Percentiles rank a stretch among this genome's conserved stretches.
Evolutionary conservation across 306 rosid genomes (phyloP).

Genomic region (Datisca glomerata): DNA sequence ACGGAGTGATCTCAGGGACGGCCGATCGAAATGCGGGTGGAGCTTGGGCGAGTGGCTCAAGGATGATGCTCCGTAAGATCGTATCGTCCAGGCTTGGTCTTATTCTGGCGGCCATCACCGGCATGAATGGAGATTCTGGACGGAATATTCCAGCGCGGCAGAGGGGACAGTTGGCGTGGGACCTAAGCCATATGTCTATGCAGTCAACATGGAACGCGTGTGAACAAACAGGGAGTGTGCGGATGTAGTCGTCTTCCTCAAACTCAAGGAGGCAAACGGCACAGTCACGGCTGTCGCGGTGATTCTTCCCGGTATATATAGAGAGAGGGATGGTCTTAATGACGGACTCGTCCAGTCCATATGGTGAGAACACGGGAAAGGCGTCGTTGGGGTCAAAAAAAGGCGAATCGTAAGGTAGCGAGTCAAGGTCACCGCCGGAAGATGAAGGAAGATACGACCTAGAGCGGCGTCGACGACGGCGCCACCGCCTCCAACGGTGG

Average conservation of each 20-base stretch:
- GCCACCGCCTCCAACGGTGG: constrained; percentile 27
- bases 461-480: constrained; percentile 26
- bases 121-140: constrained; percentile 67
- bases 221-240: constrained; percentile 70
- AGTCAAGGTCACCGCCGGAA: constrained; percentile 60
- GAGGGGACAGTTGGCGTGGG: constrained; percentile 94
- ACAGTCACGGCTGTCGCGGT: constrained; percentile 45
- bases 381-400: constrained; percentile 39
- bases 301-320: constrained; percentile 35
- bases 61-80: constrained; percentile 28
- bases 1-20: constrained; percentile 51
- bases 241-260: constrained; percentile 67
- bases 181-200: constrained; percentile 86
- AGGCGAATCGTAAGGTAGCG: constrained; percentile 66
- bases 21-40: constrained; percentile 7
- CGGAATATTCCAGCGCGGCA: constrained; percentile 81
- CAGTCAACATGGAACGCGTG: constrained; percentile 88
- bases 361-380: constrained; percentile 45
- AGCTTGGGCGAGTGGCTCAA: constrained; percentile 36
- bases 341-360: constrained; percentile 76
- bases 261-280: constrained; percentile 80
- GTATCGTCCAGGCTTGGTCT: constrained; percentile 70
- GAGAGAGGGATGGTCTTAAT: constrained; percentile 88
- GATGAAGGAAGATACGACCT: constrained; percentile 46
- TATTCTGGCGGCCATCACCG: constrained; percentile 82